phyloP scores from a whole-genome alignment of 495 filamentous ascomycete species.

The Choiromyces venosus region DNA sequence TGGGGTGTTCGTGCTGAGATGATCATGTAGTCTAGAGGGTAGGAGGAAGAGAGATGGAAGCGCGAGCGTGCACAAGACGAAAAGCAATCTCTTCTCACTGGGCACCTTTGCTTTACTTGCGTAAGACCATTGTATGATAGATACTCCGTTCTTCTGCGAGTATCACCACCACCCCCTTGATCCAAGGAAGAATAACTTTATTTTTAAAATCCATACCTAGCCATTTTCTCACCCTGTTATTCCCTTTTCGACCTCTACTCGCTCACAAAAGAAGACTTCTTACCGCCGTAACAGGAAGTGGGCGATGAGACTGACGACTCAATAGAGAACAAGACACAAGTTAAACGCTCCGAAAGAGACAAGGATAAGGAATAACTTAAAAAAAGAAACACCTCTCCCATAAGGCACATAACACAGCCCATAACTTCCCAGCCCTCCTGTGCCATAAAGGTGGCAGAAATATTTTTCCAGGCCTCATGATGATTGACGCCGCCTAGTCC shows the following conservation, averaged over 20 bases:
- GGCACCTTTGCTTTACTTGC: neutral
- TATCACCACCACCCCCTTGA: neutral
- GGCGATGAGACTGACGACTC: neutral
- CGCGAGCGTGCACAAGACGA: neutral
- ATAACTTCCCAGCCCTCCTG: neutral
- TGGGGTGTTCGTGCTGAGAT: neutral
- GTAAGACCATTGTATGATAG: neutral
- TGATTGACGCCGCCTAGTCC: neutral
- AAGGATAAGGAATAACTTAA: neutral
- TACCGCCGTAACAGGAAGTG: neutral
- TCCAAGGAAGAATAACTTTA: neutral
- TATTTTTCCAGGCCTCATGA: slow-evolving; percentile 1
- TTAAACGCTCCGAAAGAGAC: neutral
- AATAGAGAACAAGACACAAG: neutral
- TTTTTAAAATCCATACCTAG: neutral
- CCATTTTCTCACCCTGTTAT: neutral
- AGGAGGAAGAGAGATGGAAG: neutral
- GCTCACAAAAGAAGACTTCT: neutral
- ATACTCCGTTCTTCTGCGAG: neutral
- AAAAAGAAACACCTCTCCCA: neutral
- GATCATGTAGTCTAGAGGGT: neutral
- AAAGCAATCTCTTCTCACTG: neutral
- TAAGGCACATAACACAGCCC: neutral
- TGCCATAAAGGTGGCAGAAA: neutral
- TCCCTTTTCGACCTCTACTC: neutral